These are phyloP conservation scores for Clonostachys solani DNA, from an alignment of 2,329 filamentous ascomycete species.

Conservation along the genomic window DNA sequence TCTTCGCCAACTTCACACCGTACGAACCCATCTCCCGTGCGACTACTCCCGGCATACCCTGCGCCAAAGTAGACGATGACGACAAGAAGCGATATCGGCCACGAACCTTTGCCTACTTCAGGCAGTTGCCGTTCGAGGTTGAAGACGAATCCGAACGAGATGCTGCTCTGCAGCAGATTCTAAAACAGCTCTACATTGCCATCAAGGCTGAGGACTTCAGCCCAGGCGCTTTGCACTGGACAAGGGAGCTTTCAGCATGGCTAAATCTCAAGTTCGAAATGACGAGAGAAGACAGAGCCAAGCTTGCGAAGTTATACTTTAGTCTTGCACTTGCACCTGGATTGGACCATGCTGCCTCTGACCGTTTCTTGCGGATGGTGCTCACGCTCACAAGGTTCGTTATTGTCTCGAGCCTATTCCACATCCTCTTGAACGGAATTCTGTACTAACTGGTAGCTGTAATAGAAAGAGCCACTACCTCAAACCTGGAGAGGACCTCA, in stretches of 20 bases:
- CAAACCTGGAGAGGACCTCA: slow-evolving; percentile 83
- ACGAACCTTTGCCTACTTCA: slow-evolving; percentile 89
- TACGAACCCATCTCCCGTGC: slow-evolving; percentile 76
- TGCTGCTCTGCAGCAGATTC: slow-evolving; percentile 76
- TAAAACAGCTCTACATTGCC: slow-evolving; percentile 90
- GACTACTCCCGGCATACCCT: slow-evolving; percentile 72
- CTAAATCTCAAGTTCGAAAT: slow-evolving; percentile 96
- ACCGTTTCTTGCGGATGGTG: slow-evolving; percentile 96
- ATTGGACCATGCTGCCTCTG: slow-evolving; percentile 73
- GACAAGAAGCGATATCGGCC: slow-evolving; percentile 69
- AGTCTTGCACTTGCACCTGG: slow-evolving; percentile 89
- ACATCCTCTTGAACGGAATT: background rate
- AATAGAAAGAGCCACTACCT: slow-evolving; percentile 89
- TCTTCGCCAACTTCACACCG: slow-evolving; percentile 31
- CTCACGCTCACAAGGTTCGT: slow-evolving; percentile 87
- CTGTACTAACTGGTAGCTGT: background rate
- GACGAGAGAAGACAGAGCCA: slow-evolving; percentile 75
- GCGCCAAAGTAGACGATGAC: slow-evolving; percentile 41
- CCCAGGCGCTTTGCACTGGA: slow-evolving; percentile 94
- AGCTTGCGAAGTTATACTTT: slow-evolving; percentile 88
- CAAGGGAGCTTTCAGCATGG: slow-evolving; percentile 92
- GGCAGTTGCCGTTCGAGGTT: slow-evolving; percentile 81
- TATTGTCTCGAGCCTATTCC: background rate
- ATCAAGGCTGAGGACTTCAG: slow-evolving; percentile 91
- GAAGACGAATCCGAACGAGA: slow-evolving; percentile 78